These are phyloP conservation scores for Asterochloris sp. DNA, from an alignment of 139 green algal species.

Conservation along the genomic window DNA sequence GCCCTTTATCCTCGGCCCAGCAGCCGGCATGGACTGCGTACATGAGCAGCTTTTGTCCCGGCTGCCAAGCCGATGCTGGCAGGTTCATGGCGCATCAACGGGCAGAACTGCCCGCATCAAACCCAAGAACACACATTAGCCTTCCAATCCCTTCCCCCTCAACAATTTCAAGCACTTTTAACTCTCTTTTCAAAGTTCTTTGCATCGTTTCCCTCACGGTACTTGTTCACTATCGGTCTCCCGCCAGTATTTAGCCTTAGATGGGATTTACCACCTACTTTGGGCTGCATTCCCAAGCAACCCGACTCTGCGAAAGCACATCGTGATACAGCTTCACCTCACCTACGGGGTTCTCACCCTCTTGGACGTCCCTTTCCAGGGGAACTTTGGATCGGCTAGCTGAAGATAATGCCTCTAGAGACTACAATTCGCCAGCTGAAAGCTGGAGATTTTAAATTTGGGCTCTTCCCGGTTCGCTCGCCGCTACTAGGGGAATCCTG, in stretches of 20 bases:
- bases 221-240: constrained; percentile 96
- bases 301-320: constrained; percentile 79
- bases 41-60: constrained; percentile 64
- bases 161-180: constrained; percentile 95
- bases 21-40: constrained; percentile 50
- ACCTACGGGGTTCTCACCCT: constrained; percentile 86
- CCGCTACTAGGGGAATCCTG: constrained; percentile 90
- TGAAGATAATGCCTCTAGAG: constrained; percentile 76
- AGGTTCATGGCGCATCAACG: constrained; percentile 66
- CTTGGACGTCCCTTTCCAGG: constrained; percentile 75
- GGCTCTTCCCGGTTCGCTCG: constrained; percentile 84
- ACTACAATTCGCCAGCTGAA: constrained; percentile 81
- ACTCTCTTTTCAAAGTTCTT: constrained; percentile 98
- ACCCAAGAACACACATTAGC: constrained; percentile 65
- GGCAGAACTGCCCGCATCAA: constrained; percentile 61
- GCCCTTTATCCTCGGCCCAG: constrained; percentile 65
- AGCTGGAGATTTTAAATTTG: constrained; percentile 83
- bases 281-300: constrained; percentile 92
- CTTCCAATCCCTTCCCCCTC: constrained; percentile 84
- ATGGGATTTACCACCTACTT: constrained; percentile 92
- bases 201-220: constrained; percentile 96
- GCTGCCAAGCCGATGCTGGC: constrained; percentile 74
- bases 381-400: constrained; percentile 57
- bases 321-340: constrained; percentile 59
- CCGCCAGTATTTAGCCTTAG: constrained; percentile 91